These are phyloP conservation scores for Lyophyllum shimeji DNA, from an alignment of 768 basidiomycete species.

Conservation along the genomic window DNA sequence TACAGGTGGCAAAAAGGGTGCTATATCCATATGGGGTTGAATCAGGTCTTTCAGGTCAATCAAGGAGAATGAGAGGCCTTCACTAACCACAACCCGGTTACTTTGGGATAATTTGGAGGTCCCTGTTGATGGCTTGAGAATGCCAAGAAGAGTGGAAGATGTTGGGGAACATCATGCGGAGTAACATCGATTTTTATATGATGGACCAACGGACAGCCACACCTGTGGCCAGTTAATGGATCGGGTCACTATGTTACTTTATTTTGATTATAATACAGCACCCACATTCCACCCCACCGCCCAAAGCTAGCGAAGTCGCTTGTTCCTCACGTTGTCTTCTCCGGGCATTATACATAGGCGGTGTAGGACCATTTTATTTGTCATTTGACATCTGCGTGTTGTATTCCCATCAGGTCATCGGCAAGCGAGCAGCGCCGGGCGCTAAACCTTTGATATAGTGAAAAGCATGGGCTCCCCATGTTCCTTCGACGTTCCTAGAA, in stretches of 20 bases:
- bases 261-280: not conserved
- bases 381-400: not conserved
- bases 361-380: too few species aligned
- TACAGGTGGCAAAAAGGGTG: not conserved
- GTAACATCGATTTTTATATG: not conserved
- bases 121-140: not conserved
- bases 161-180: not conserved
- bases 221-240: not conserved
- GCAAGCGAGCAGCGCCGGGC: conserved; percentile 4
- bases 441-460: not conserved
- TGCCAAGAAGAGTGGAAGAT: not conserved
- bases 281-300: not conserved
- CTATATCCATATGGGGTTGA: conserved; percentile 1
- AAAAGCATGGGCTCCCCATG: not conserved
- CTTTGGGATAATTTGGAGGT: too few species aligned
- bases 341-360: too few species aligned
- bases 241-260: too few species aligned
- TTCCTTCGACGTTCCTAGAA: not conserved
- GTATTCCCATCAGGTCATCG: conserved; percentile 3
- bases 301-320: not conserved
- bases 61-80: too few species aligned
- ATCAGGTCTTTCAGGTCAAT: not conserved
- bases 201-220: not conserved
- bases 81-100: too few species aligned
- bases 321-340: too few species aligned